Conservation (phyloP, 495 filamentous ascomycete genomes). For the Hypoxylon intermedium region DNA sequence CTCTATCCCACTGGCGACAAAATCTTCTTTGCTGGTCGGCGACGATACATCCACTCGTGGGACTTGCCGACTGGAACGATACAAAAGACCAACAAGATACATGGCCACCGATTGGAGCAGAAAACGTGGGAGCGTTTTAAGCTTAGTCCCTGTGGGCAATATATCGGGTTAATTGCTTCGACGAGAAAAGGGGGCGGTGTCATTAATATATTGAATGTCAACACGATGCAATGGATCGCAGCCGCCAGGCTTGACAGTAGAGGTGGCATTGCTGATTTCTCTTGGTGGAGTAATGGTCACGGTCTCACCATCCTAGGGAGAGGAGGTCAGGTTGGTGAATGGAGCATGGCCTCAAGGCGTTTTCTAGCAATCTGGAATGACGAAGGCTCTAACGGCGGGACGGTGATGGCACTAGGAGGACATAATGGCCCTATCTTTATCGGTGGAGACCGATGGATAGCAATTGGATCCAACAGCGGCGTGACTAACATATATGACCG, state of each 20-base stretch:
- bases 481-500: conserved; percentile 95
- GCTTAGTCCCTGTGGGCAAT: conserved; percentile 81
- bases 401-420: conserved; percentile 79
- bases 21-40: conserved; percentile 83
- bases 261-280: conserved; percentile 85
- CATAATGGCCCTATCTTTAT: conserved; percentile 61
- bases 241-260: conserved; percentile 82
- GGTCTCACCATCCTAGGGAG: conserved; percentile 78
- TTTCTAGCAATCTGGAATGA: conserved; percentile 86
- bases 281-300: conserved; percentile 87
- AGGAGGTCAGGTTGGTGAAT: conserved; percentile 93
- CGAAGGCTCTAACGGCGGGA: conserved; percentile 86
- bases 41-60: conserved; percentile 95
- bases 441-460: conserved; percentile 88
- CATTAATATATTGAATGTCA: conserved; percentile 82
- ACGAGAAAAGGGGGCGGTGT: conserved; percentile 83
- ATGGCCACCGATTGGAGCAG: conserved; percentile 84
- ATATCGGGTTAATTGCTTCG: conserved; percentile 79
- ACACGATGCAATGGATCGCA: conserved; percentile 86
- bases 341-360: conserved; percentile 67
- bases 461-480: conserved; percentile 81
- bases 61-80: conserved; percentile 80
- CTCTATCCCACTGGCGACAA: conserved; percentile 64
- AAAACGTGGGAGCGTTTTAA: conserved; percentile 89
- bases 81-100: conserved; percentile 77